Conservation (phyloP, 2,329 filamentous ascomycete genomes). For the Colletotrichum siamense region DNA sequence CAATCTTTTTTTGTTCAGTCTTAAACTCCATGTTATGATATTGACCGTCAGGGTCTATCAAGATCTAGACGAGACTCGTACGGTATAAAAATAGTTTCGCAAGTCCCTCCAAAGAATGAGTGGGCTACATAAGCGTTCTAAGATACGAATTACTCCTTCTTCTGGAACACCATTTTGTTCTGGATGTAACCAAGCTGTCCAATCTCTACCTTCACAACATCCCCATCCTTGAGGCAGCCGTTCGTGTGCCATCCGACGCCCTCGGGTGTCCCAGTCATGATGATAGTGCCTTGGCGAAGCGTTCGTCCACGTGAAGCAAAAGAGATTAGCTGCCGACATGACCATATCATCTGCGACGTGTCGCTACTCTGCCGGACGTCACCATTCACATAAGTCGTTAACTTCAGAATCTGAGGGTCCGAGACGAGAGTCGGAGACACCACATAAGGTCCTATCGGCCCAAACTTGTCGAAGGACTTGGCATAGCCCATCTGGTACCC, state of each 20-base stretch:
- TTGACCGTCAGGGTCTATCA: background rate
- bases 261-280: slow-evolving; percentile 50
- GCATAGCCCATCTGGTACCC: slow-evolving; percentile 61
- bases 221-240: background rate
- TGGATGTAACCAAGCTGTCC: background rate
- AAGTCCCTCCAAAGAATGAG: background rate
- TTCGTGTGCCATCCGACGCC: slow-evolving; percentile 25
- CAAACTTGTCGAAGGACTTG: slow-evolving; percentile 62
- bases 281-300: slow-evolving; percentile 43
- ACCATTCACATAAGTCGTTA: slow-evolving; percentile 53
- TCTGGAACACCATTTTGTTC: background rate
- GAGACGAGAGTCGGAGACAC: slow-evolving; percentile 43
- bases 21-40: background rate
- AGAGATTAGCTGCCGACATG: slow-evolving; percentile 27
- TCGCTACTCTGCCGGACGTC: slow-evolving; percentile 48
- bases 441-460: slow-evolving; percentile 51
- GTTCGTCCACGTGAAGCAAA: slow-evolving; percentile 33
- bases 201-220: background rate
- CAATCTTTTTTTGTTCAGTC: background rate
- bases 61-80: background rate
- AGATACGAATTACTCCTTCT: background rate
- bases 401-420: slow-evolving; percentile 45
- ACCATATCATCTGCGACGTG: background rate
- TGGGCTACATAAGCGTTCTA: background rate
- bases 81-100: background rate